phyloP scores from a whole-genome alignment of 306 rosid species.

The Dryas alaskensis region DNA sequence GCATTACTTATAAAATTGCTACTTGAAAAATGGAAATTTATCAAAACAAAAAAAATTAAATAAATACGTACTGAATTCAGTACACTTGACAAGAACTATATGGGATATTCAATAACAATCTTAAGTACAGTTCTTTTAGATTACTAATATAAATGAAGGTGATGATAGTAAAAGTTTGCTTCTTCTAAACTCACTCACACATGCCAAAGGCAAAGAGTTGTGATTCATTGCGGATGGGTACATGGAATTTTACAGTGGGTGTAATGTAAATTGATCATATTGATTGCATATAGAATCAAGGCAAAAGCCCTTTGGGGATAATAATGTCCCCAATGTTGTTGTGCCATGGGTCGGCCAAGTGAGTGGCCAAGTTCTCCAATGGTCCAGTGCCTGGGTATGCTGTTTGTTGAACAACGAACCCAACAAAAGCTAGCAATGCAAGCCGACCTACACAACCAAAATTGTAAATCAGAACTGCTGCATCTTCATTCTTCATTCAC shows the following conservation, averaged over 20 bases:
- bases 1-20: no score
- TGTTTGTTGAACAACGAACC: conserved; percentile 82
- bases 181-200: conserved; percentile 30
- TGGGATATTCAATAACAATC: not conserved
- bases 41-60: no score
- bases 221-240: conserved; percentile 36
- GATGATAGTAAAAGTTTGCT: conserved; percentile 13
- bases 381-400: conserved; percentile 99
- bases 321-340: conserved; percentile 87
- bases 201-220: conserved; percentile 25
- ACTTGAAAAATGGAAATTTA: no score
- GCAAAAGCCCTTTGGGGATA: conserved; percentile 52
- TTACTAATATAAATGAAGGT: not conserved
- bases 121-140: conserved; percentile 10
- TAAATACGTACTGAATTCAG: not conserved
- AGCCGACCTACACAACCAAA: conserved; percentile 58
- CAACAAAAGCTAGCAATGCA: conserved; percentile 90
- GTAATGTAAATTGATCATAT: not conserved
- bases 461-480: no score
- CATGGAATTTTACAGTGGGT: conserved; percentile 52
- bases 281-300: conserved; percentile 20
- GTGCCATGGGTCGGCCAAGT: conserved; percentile 99
- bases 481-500: no score
- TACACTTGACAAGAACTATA: not conserved
- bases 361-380: conserved; percentile 95